phyloP scores from a whole-genome alignment of 352 stramenopile genomes.

The Phytophthora nicotianae region DNA sequence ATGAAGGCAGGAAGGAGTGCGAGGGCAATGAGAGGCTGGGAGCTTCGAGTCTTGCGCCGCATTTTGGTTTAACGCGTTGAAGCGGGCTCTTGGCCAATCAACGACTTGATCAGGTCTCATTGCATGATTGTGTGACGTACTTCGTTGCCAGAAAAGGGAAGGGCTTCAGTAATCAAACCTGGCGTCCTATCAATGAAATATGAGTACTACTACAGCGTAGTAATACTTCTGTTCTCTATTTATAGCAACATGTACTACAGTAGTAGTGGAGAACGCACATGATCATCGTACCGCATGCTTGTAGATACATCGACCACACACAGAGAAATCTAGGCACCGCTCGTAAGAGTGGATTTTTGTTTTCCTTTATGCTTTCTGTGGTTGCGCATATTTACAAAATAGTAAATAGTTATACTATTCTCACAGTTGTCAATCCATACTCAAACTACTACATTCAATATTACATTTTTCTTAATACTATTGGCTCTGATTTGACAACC shows the following conservation, averaged over 20 bases:
- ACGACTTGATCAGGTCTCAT: not conserved
- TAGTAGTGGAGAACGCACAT: too few relatives aligned
- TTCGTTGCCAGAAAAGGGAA: slow-evolving; percentile 18
- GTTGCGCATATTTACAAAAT: too few relatives aligned
- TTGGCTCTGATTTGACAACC: slow-evolving; percentile 8
- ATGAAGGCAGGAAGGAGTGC: not conserved
- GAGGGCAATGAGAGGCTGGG: slow-evolving; percentile 2
- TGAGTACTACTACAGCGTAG: not conserved
- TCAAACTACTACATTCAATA: too few relatives aligned
- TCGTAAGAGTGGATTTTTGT: too few relatives aligned
- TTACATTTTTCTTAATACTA: not conserved
- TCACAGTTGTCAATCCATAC: too few relatives aligned
- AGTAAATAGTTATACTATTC: too few relatives aligned
- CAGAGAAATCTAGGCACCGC: too few relatives aligned
- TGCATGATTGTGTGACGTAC: slow-evolving; percentile 25
- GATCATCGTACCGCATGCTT: too few relatives aligned
- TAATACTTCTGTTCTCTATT: too few relatives aligned
- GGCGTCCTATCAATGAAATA: not conserved
- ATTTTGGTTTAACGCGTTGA: slow-evolving; percentile 20
- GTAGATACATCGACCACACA: too few relatives aligned
- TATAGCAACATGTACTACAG: too few relatives aligned
- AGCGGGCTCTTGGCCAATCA: slow-evolving; percentile 14
- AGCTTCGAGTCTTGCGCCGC: not conserved
- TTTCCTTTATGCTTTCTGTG: too few relatives aligned
- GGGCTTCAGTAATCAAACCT: not conserved